Evolutionary conservation across 306 rosid genomes (phyloP).

Genomic region (Senna tora): DNA sequence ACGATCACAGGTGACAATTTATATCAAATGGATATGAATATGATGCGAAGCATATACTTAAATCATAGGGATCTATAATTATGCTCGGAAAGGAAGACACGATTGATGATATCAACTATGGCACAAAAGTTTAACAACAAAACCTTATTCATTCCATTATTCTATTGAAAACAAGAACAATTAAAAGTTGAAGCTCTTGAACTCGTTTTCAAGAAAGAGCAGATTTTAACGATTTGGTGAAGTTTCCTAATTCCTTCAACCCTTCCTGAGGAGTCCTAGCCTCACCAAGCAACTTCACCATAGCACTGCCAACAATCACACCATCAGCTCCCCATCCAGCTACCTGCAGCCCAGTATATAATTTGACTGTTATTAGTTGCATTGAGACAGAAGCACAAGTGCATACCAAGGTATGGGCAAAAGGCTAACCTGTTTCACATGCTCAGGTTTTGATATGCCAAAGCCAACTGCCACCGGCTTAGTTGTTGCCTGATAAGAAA

Average conservation of each 20-base stretch:
- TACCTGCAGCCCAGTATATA: constrained; percentile 52
- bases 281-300: constrained; percentile 81
- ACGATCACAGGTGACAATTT: neutral
- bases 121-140: neutral
- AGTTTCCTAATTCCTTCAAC: constrained; percentile 68
- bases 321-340: constrained; percentile 97
- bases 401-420: neutral
- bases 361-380: neutral
- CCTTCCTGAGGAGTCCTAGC: constrained; percentile 85
- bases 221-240: constrained; percentile 59
- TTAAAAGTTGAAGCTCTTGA: constrained; percentile 10
- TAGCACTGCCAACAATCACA: constrained; percentile 91
- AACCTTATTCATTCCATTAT: constrained; percentile 31
- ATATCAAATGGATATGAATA: neutral
- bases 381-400: constrained; percentile 25
- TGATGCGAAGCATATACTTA: constrained; percentile 4
- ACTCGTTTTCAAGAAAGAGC: constrained; percentile 55
- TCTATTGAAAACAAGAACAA: constrained; percentile 18
- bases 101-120: neutral
- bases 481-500: constrained; percentile 59
- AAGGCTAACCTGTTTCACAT: constrained; percentile 70
- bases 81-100: constrained; percentile 18
- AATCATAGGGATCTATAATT: constrained; percentile 3
- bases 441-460: constrained; percentile 92
- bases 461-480: constrained; percentile 97